A percentile compares a stretch with the other conserved stretches of the same genome.
Conservation (phyloP, 208 protist species). For the Polymyxa betae region DNA sequence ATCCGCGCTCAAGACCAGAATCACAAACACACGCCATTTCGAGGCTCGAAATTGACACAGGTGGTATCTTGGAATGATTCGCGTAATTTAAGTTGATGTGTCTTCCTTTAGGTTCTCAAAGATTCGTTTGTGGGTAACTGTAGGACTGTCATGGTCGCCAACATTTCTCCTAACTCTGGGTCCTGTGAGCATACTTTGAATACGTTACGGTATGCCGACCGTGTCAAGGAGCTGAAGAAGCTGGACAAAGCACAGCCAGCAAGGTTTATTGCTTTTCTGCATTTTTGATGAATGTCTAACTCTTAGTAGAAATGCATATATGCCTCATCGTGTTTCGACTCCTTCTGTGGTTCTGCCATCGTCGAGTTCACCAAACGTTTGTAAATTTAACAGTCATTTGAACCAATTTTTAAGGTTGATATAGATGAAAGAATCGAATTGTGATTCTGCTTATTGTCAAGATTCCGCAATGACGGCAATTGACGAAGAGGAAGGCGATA, state of each 20-base stretch:
- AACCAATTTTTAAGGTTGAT: neutral
- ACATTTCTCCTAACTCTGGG: slow-evolving; percentile 82
- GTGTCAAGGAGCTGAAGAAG: slow-evolving; percentile 85
- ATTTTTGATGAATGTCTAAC: neutral
- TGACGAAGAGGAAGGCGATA: neutral
- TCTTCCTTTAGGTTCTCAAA: slow-evolving; percentile 71
- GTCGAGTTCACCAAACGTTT: neutral
- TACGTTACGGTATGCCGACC: slow-evolving; percentile 95
- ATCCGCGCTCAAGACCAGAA: slow-evolving; percentile 90
- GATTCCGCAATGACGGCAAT: neutral
- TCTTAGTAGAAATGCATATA: slow-evolving; percentile 14
- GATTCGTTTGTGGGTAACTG: slow-evolving; percentile 93
- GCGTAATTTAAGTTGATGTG: neutral
- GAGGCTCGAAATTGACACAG: slow-evolving; percentile 94
- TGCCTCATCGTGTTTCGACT: slow-evolving; percentile 48
- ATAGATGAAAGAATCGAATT: neutral
- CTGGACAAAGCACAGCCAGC: neutral
- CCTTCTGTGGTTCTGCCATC: slow-evolving; percentile 1
- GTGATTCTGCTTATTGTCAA: neutral
- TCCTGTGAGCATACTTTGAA: slow-evolving; percentile 95
- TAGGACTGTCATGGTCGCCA: slow-evolving; percentile 75
- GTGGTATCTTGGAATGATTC: slow-evolving; percentile 68
- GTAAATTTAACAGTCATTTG: too few relatives aligned
- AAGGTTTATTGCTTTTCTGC: neutral
- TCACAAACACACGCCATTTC: slow-evolving; percentile 94